Evolutionary conservation across 345 rosid species (phyloP), one percentile per base, ranked within the genome.

Genomic region (Combretum micranthum): DNA sequence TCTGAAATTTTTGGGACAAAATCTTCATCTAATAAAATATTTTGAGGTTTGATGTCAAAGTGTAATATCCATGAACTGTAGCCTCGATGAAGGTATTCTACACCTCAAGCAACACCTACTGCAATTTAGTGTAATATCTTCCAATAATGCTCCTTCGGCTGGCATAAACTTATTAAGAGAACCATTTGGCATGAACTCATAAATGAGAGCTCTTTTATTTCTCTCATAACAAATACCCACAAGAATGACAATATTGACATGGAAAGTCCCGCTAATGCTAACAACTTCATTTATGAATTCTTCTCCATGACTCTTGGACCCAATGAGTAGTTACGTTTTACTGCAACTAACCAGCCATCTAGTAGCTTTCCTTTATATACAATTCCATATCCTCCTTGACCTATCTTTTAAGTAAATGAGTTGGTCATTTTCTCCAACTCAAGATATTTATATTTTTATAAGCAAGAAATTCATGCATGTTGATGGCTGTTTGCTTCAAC

Each of bases 1-100:
- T 79, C 83, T 0, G 78, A 72, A 14, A 79, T 70, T n/a, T 75
- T 75, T 2, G 83, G 76, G 10, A 46, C 37, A 12, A 75, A 61
- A 13, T 62, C 46, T 0, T 64, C 58, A 47, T 75, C 74, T 12
- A 72, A 63, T 4, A 78, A 65, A 18, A 75, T 61, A 17, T 75
- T 78, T 0, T 75, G 68, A 14, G 84, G 83, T 23, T 83, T 77
- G 11, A 73, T 77, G 44, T 80, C 81, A 11, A 80, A 73, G 50
- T 79, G 80, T 16, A 78, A 48, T 8, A 75, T 79, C 65, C 70
- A 69, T 18, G 69, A 68, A 47, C 52, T 73, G 61, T 81, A 79
- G 13, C 84, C 81, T 26, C 65, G 10, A 50, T 79, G 84, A 4
- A 79, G 62, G 42, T 78, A 74, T 57, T 74, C 77, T 20, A 74